Percentiles rank a stretch among this genome's conserved stretches.
phyloP scores from a whole-genome alignment of 768 basidiomycete species.

The Mycena sanguinolenta region DNA sequence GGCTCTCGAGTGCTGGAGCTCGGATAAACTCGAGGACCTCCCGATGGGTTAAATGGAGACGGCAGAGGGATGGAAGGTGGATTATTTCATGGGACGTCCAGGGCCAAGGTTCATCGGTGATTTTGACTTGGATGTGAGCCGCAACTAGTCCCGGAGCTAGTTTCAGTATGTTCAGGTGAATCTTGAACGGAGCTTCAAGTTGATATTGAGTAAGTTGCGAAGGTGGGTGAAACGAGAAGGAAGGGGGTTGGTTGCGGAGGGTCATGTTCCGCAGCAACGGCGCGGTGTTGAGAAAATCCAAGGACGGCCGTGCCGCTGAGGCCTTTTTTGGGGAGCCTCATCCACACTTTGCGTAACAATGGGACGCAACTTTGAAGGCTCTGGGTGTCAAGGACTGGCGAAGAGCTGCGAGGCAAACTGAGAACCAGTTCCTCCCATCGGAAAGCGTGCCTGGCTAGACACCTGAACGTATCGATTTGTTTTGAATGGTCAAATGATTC shows the following conservation, averaged over 20 bases:
- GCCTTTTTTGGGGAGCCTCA: too few relatives aligned
- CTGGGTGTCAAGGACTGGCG: neutral
- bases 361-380: neutral
- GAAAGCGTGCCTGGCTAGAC: neutral
- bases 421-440: slow-evolving; percentile 15
- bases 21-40: neutral
- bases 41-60: neutral
- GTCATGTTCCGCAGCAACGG: neutral
- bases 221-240: neutral
- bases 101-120: neutral
- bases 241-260: neutral
- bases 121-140: neutral
- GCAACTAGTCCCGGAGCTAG: neutral
- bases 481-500: neutral
- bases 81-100: neutral
- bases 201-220: neutral
- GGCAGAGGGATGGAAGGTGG: neutral
- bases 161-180: neutral
- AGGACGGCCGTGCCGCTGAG: neutral
- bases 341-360: neutral
- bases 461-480: slow-evolving; percentile 5
- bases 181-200: neutral
- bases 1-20: neutral
- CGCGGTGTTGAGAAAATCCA: neutral
- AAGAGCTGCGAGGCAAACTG: neutral